These are phyloP conservation scores for Pseudogymnoascus sp. DNA, from an alignment of 2,329 filamentous ascomycete genomes.

Conservation along the genomic window DNA sequence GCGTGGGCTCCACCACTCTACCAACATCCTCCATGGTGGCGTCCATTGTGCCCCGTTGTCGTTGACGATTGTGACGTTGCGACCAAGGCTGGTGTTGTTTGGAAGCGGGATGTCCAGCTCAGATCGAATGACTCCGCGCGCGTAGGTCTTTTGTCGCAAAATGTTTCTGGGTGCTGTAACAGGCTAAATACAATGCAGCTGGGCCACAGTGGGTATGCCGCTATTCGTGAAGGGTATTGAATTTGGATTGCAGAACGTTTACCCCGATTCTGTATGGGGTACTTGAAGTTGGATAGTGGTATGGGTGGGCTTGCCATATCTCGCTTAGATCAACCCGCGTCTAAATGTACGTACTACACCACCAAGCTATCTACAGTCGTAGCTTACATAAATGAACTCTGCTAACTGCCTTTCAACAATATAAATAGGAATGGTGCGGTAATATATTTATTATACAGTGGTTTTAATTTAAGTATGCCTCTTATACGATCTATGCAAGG, in stretches of 20 bases:
- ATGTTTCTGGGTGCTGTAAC: not conserved
- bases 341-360: conserved; percentile 7
- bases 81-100: conserved; percentile 8
- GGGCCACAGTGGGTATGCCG: not conserved
- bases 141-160: not conserved
- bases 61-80: conserved; percentile 8
- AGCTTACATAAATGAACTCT: not conserved
- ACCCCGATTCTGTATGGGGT: conserved; percentile 6
- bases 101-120: conserved; percentile 7
- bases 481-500: not conserved
- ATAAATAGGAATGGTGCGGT: not conserved
- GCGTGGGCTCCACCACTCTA: conserved; percentile 71
- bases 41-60: conserved; percentile 56
- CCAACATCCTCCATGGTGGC: conserved; percentile 99
- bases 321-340: conserved; percentile 9
- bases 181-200: not conserved
- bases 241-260: conserved; percentile 4
- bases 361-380: not conserved
- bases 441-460: not conserved
- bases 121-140: conserved; percentile 2
- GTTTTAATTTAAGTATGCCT: not conserved
- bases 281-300: conserved; percentile 6
- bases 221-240: conserved; percentile 5
- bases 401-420: not conserved
- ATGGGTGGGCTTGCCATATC: conserved; percentile 10